A percentile compares a stretch with the other conserved stretches of the same genome.
Conservation (phyloP, 1,139 yeast genomes). For the Martiniozyma asiatica region DNA sequence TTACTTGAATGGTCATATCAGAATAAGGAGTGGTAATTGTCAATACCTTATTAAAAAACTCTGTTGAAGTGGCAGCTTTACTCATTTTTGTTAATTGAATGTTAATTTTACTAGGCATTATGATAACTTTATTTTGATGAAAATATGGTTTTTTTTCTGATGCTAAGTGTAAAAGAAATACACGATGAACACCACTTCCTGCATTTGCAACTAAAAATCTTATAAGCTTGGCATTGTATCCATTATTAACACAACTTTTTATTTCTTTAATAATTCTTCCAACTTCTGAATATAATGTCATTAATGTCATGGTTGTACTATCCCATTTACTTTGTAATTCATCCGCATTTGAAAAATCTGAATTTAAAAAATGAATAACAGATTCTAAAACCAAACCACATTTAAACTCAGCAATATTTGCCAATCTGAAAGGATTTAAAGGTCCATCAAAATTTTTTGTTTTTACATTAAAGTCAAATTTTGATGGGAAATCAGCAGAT, state of each 20-base stretch:
- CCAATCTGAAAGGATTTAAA: constrained; percentile 10
- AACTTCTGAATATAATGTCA: constrained; percentile 11
- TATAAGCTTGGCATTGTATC: constrained; percentile 6
- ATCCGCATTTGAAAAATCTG: constrained; percentile 8
- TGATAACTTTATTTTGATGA: constrained; percentile 10
- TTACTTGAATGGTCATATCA: constrained; percentile 7
- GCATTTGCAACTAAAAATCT: constrained; percentile 10
- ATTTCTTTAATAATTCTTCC: constrained; percentile 8
- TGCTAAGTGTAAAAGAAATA: constrained; percentile 9
- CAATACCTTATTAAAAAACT: constrained; percentile 7
- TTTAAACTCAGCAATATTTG: constrained; percentile 10
- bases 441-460: constrained; percentile 10
- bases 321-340: constrained; percentile 9
- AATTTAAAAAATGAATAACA: constrained; percentile 10
- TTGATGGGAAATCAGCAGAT: constrained; percentile 11
- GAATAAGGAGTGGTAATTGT: constrained; percentile 7
- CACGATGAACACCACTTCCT: constrained; percentile 7
- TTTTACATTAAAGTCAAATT: constrained; percentile 8
- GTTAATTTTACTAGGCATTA: constrained; percentile 6
- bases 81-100: constrained; percentile 7
- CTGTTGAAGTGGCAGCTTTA: constrained; percentile 7
- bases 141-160: constrained; percentile 9
- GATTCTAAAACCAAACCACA: constrained; percentile 12
- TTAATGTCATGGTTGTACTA: constrained; percentile 7
- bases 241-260: constrained; percentile 7